These are phyloP conservation scores for Silene coronaria DNA, from an alignment of 179 eudicot genomes.

Conservation along the genomic window DNA sequence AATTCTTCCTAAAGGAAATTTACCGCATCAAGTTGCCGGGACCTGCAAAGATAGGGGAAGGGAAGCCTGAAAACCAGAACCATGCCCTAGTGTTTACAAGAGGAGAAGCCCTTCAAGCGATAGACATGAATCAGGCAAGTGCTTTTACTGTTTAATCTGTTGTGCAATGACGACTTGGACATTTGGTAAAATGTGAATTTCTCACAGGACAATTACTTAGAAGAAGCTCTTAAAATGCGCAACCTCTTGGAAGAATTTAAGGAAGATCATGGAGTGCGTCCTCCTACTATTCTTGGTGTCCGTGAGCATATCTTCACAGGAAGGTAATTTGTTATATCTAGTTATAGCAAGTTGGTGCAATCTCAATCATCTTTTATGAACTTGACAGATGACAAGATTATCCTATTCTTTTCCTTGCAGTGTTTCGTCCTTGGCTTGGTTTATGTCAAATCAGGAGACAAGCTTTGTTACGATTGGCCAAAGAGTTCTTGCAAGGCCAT, in stretches of 20 bases:
- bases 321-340: slow-evolving; percentile 40
- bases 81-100: slow-evolving; percentile 88
- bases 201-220: slow-evolving; percentile 85
- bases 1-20: slow-evolving; percentile 60
- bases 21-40: slow-evolving; percentile 96
- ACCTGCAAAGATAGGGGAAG: slow-evolving; percentile 88
- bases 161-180: slow-evolving; percentile 10
- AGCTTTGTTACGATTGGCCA: slow-evolving; percentile 96
- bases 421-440: slow-evolving; percentile 98
- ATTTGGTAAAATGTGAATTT: slow-evolving; percentile 1
- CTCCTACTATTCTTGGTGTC: slow-evolving; percentile 87
- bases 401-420: slow-evolving; percentile 41
- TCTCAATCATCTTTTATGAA: slow-evolving; percentile 4
- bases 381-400: slow-evolving; percentile 17
- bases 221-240: slow-evolving; percentile 97
- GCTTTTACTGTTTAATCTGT: slow-evolving; percentile 4
- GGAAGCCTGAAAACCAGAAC: slow-evolving; percentile 98
- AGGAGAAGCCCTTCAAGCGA: slow-evolving; percentile 96
- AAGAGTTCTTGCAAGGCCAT: slow-evolving; percentile 93
- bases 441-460: slow-evolving; percentile 96
- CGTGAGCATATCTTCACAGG: slow-evolving; percentile 97
- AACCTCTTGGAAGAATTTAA: slow-evolving; percentile 94
- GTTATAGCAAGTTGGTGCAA: neutral
- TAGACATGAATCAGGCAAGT: slow-evolving; percentile 92
- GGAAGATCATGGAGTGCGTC: slow-evolving; percentile 95